Evolutionary conservation across 345 rosid genomes (phyloP).

Genomic region (Mercurialis annua): DNA sequence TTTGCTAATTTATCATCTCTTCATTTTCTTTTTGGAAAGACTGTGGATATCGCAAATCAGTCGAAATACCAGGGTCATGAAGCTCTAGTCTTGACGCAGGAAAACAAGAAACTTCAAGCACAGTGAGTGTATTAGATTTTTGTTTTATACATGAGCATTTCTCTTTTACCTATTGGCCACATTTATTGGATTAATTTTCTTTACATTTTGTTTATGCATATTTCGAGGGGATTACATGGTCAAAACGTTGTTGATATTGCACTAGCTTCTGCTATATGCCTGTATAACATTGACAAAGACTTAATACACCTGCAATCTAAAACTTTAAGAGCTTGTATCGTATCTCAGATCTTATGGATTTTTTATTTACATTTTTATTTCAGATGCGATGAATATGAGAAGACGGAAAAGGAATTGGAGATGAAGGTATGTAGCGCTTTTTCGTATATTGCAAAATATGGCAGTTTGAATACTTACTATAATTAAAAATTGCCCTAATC

Average conservation of each 20-base stretch:
- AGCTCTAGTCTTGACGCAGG: slow-evolving; percentile 46
- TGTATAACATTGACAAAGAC: background rate
- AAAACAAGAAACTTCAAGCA: slow-evolving; percentile 59
- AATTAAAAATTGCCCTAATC: too few species aligned
- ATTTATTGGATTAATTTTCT: background rate
- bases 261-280: background rate
- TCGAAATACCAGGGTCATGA: slow-evolving; percentile 27
- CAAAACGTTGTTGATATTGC: too few species aligned
- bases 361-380: slow-evolving; percentile 6
- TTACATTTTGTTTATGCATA: too few species aligned
- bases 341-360: background rate
- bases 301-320: background rate
- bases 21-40: slow-evolving; percentile 23
- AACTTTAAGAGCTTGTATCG: background rate
- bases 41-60: slow-evolving; percentile 25
- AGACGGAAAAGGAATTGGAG: slow-evolving; percentile 48
- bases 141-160: background rate
- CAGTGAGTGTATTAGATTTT: slow-evolving; percentile 42
- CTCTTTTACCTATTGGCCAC: background rate
- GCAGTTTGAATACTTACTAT: too few species aligned
- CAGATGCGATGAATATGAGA: slow-evolving; percentile 71
- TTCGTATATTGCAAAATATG: too few species aligned
- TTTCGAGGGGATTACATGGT: too few species aligned
- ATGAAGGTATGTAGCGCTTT: slow-evolving; percentile 48
- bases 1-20: background rate